These are phyloP conservation scores for Fusarium sp. DNA, from an alignment of 2,329 filamentous ascomycete genomes.

Conservation along the genomic window DNA sequence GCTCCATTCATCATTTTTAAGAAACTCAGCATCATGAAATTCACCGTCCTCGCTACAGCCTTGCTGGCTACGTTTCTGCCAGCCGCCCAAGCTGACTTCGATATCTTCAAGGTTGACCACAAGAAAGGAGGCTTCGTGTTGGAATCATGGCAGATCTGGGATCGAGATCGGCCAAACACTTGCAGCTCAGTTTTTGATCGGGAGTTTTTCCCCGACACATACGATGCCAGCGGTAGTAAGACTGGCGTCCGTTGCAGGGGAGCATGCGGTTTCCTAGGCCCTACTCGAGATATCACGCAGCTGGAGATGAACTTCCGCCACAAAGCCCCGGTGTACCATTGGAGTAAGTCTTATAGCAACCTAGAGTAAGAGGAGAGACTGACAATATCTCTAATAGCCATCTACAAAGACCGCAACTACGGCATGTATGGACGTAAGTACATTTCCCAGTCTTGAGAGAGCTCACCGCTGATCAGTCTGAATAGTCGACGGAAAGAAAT, in stretches of 20 bases:
- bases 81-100: background rate
- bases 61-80: background rate
- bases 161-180: background rate
- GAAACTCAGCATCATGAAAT: background rate
- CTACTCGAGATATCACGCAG: background rate
- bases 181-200: background rate
- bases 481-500: background rate
- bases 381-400: background rate
- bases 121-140: background rate
- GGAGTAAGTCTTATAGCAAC: background rate
- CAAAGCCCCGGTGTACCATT: background rate
- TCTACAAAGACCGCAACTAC: background rate
- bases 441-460: background rate
- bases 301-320: background rate
- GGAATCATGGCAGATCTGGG: background rate
- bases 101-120: background rate
- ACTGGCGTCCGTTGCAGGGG: background rate
- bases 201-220: background rate
- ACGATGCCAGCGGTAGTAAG: background rate
- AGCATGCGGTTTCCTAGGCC: background rate
- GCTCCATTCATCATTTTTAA: background rate
- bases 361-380: background rate
- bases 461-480: background rate
- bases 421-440: conserved; percentile 1
- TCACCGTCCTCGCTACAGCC: background rate